A percentile compares a stretch with the other conserved stretches of the same genome.
These are phyloP conservation scores for Coccinonectria pachysandricola DNA, from an alignment of 2,329 filamentous ascomycete species.

Conservation along the genomic window DNA sequence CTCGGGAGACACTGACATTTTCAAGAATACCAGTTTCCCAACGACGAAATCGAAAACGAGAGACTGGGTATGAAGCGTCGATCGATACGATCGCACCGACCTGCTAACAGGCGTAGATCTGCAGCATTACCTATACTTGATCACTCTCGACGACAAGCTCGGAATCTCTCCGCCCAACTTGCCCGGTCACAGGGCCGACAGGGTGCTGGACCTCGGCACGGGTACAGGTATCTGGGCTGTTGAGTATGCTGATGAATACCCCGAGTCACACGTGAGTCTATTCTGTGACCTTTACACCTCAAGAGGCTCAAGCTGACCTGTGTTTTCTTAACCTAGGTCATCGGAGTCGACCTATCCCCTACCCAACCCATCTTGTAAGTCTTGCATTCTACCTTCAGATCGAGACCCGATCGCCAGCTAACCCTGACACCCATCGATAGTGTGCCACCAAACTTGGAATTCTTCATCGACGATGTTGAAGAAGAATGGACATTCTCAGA, in stretches of 20 bases:
- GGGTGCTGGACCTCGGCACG: constrained; percentile 11
- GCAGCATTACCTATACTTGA: constrained; percentile 9
- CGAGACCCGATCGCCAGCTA: background rate
- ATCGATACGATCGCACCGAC: background rate
- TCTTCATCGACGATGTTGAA: constrained; percentile 2
- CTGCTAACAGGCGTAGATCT: constrained; percentile 5
- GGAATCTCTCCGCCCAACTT: constrained; percentile 9
- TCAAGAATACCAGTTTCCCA: constrained; percentile 13
- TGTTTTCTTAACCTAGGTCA: constrained; percentile 1
- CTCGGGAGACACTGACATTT: no score
- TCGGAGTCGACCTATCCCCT: constrained; percentile 10
- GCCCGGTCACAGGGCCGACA: constrained; percentile 4
- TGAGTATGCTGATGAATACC: constrained; percentile 9
- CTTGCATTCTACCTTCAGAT: no score
- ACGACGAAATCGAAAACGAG: constrained; percentile 10
- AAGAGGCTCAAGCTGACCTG: no score
- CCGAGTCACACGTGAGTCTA: constrained; percentile 2
- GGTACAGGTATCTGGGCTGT: constrained; percentile 14
- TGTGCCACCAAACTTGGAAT: constrained; percentile 7
- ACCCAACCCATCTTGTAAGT: constrained; percentile 11
- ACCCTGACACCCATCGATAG: constrained; percentile 1
- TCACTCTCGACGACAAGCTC: constrained; percentile 8
- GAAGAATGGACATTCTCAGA: constrained; percentile 1
- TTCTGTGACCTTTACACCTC: background rate
- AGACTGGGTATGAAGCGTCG: constrained; percentile 4